Percentiles rank a stretch among this genome's conserved stretches.
Evolutionary conservation across 306 rosid species (phyloP).

Genomic region (Adenanthera pavonina): DNA sequence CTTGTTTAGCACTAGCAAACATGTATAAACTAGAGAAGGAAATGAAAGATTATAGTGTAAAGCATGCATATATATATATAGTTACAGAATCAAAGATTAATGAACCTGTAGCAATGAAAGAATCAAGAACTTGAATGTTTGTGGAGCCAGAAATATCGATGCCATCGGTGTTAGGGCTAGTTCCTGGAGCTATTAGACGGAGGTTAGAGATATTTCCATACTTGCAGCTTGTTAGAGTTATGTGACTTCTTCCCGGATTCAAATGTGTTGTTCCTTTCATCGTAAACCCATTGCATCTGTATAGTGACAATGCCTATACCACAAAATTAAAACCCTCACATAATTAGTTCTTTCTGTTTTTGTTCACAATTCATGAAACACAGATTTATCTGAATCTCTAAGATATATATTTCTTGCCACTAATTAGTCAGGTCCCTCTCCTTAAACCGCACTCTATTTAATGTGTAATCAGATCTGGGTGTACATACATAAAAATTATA

Average conservation of each 20-base stretch:
- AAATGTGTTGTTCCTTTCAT: constrained; percentile 46
- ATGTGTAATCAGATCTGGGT: too few species aligned
- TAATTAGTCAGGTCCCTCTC: too few species aligned
- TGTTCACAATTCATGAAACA: background rate
- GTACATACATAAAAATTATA: too few species aligned
- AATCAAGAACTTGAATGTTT: constrained; percentile 46
- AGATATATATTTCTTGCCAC: background rate
- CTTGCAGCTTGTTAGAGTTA: constrained; percentile 50
- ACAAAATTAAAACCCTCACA: background rate
- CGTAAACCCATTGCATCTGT: constrained; percentile 49
- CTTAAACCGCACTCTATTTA: too few species aligned
- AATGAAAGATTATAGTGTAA: too few species aligned
- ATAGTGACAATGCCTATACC: constrained; percentile 47
- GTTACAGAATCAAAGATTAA: background rate
- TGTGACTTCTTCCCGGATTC: constrained; percentile 59
- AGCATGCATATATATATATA: too few species aligned
- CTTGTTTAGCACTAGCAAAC: background rate
- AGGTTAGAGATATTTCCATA: constrained; percentile 41
- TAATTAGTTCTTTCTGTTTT: background rate
- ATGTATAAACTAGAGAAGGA: background rate
- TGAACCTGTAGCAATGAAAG: constrained; percentile 53
- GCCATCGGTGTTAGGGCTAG: constrained; percentile 62
- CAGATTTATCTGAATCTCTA: background rate
- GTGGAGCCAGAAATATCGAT: constrained; percentile 55
- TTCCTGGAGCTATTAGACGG: constrained; percentile 52